phyloP scores from a whole-genome alignment of 2,329 filamentous ascomycete genomes.

The Calonectria pseudoreteaudii region DNA sequence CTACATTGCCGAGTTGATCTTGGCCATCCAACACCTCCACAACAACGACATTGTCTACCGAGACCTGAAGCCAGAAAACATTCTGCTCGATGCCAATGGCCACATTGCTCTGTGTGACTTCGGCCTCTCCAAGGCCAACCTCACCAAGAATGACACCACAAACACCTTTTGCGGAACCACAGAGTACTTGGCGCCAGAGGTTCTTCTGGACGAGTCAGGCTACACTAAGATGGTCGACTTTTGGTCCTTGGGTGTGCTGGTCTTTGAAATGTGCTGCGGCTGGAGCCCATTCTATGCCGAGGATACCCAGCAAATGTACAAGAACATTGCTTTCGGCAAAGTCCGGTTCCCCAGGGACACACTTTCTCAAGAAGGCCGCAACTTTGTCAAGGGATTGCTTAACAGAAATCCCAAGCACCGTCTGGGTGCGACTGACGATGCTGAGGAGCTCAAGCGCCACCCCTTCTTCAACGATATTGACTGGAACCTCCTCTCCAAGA shows the following conservation, averaged over 20 bases:
- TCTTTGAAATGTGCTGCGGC: conserved; percentile 99
- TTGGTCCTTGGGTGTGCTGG: conserved; percentile 96
- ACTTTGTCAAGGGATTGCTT: conserved; percentile 96
- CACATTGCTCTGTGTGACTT: conserved; percentile 99
- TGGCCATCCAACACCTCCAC: conserved; percentile 94
- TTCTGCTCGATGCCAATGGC: conserved; percentile 94
- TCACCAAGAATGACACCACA: conserved; percentile 96
- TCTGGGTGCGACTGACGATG: conserved; percentile 89
- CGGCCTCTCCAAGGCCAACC: conserved; percentile 95
- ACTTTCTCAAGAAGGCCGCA: conserved; percentile 91
- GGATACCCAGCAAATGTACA: conserved; percentile 99
- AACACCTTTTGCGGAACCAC: conserved; percentile 99
- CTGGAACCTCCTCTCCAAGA: conserved; percentile 89
- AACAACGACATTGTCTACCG: conserved; percentile 98
- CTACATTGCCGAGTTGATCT: conserved; percentile 97
- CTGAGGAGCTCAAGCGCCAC: conserved; percentile 92
- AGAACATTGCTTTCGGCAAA: conserved; percentile 99
- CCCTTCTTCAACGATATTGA: conserved; percentile 95
- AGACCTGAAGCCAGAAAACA: conserved; percentile 97
- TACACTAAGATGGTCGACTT: conserved; percentile 99
- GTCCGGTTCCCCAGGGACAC: conserved; percentile 96
- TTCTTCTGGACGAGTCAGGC: conserved; percentile 93
- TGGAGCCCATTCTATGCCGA: conserved; percentile 99
- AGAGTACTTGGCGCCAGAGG: conserved; percentile 95
- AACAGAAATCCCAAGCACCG: conserved; percentile 98